phyloP scores from a whole-genome alignment of 768 basidiomycete species.

The Hericium alpestre region DNA sequence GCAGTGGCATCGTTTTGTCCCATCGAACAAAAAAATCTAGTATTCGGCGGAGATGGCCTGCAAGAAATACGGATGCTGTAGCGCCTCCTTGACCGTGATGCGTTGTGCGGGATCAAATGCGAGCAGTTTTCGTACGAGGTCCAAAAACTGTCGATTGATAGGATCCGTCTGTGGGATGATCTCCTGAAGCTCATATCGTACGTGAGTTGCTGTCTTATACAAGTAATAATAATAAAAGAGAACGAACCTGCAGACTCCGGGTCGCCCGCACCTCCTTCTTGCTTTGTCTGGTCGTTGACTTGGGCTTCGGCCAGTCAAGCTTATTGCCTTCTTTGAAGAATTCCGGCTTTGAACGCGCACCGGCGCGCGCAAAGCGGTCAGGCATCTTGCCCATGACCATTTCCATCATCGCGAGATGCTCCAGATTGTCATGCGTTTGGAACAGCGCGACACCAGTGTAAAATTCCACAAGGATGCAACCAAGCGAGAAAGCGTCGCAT shows the following conservation, averaged over 20 bases:
- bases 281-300: conserved; percentile 79
- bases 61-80: conserved; percentile 80
- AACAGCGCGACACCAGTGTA: conserved; percentile 97
- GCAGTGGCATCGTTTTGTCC: too few relatives aligned
- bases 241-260: conserved; percentile 59
- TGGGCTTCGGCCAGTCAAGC: conserved; percentile 88
- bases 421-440: conserved; percentile 97
- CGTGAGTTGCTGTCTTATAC: neutral
- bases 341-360: conserved; percentile 76
- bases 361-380: conserved; percentile 66
- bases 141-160: conserved; percentile 71
- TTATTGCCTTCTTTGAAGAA: conserved; percentile 83
- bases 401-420: conserved; percentile 99
- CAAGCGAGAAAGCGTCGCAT: conserved; percentile 96
- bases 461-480: conserved; percentile 98
- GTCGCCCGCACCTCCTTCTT: conserved; percentile 90
- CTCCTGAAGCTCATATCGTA: conserved; percentile 38
- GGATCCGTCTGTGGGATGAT: conserved; percentile 72
- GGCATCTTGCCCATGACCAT: conserved; percentile 99
- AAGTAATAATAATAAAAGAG: neutral
- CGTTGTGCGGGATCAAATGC: conserved; percentile 85
- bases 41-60: conserved; percentile 58
- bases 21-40: conserved; percentile 22
- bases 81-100: conserved; percentile 79
- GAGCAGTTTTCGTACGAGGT: conserved; percentile 79